These are phyloP conservation scores for Domatiomyces catenatus DNA, from an alignment of 2,329 filamentous ascomycete genomes.

Conservation along the genomic window DNA sequence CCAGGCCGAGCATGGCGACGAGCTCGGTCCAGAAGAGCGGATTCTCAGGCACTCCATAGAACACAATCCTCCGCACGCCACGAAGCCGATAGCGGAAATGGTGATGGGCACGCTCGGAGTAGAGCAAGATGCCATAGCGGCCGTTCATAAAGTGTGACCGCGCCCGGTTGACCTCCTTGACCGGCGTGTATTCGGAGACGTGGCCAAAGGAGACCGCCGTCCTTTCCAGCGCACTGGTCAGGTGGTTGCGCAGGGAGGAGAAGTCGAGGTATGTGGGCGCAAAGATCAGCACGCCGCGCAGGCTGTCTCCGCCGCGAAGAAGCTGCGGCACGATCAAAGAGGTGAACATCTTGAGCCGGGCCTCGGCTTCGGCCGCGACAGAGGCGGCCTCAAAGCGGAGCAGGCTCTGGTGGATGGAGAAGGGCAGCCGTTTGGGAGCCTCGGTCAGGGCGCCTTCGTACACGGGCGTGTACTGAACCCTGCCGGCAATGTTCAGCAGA, in stretches of 20 bases:
- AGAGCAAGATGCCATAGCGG: conserved; percentile 67
- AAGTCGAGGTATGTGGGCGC: conserved; percentile 92
- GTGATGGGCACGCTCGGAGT: conserved; percentile 92
- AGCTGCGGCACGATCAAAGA: conserved; percentile 64
- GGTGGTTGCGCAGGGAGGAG: conserved; percentile 80
- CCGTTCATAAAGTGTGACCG: conserved; percentile 76
- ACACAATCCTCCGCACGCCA: conserved; percentile 69
- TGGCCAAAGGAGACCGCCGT: conserved; percentile 56
- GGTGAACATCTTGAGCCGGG: conserved; percentile 81
- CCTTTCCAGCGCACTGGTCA: conserved; percentile 51
- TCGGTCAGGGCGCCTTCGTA: conserved; percentile 61
- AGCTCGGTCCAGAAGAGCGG: conserved; percentile 37
- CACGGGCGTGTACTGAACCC: conserved; percentile 53
- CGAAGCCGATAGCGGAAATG: conserved; percentile 75
- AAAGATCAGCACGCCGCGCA: conserved; percentile 65
- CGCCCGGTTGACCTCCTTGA: conserved; percentile 65
- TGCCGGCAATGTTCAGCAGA: conserved; percentile 69
- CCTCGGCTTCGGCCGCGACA: conserved; percentile 64
- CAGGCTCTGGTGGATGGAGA: conserved; percentile 73
- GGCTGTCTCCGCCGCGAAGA: conserved; percentile 49
- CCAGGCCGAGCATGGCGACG: conserved; percentile 26
- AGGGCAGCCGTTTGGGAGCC: conserved; percentile 35
- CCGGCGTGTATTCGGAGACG: conserved; percentile 74
- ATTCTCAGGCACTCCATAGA: conserved; percentile 86
- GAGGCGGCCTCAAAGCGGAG: conserved; percentile 62